Evolutionary conservation across 2,329 filamentous ascomycete genomes (phyloP).

Genomic region (Ophiostoma himal-ulmi): DNA sequence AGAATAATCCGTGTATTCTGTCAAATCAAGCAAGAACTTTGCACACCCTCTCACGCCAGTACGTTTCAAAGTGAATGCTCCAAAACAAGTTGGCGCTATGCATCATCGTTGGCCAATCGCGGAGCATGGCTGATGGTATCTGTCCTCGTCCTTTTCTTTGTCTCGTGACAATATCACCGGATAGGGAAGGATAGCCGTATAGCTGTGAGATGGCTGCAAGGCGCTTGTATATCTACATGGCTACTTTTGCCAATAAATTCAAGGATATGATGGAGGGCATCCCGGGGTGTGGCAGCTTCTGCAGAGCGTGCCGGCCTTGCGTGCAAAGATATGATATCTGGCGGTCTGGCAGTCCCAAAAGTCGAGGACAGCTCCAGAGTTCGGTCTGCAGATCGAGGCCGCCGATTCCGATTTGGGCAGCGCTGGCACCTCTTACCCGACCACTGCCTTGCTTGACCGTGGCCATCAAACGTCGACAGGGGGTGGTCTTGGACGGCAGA

Average conservation of each 20-base stretch:
- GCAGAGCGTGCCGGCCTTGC: too few relatives aligned
- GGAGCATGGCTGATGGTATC: neutral
- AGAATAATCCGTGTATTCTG: too few relatives aligned
- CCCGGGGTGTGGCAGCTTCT: too few relatives aligned
- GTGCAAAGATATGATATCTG: too few relatives aligned
- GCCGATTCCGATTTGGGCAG: too few relatives aligned
- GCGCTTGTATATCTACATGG: neutral
- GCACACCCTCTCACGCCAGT: neutral
- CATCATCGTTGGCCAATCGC: neutral
- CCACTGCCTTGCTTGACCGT: neutral
- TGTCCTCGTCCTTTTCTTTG: neutral
- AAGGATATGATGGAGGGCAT: too few relatives aligned
- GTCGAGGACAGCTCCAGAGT: too few relatives aligned
- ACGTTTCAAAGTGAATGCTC: neutral
- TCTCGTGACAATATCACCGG: neutral
- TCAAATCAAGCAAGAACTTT: too few relatives aligned
- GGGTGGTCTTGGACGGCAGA: neutral
- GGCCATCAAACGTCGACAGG: neutral
- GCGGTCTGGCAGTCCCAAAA: too few relatives aligned
- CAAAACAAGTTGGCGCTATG: neutral
- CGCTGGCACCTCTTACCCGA: neutral
- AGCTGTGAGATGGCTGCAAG: too few relatives aligned
- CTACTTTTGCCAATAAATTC: too few relatives aligned
- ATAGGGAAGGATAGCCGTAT: neutral
- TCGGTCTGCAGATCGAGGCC: too few relatives aligned